These are phyloP conservation scores for Fusarium annulatum DNA, from an alignment of 2,329 filamentous ascomycete species.

Conservation along the genomic window DNA sequence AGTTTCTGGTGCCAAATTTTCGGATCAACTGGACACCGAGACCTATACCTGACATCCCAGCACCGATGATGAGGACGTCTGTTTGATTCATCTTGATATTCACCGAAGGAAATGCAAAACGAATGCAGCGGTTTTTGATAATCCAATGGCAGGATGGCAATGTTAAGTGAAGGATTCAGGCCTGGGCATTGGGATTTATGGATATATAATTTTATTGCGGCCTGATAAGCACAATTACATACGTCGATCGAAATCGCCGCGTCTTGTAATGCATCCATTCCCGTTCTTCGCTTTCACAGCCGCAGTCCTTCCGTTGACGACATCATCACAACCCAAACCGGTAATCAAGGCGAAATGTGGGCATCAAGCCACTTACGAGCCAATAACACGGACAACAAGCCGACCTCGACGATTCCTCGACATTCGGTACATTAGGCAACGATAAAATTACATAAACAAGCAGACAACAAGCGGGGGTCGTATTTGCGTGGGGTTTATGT, in stretches of 20 bases:
- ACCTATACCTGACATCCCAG: conserved; percentile 45
- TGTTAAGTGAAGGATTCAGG: fast-evolving
- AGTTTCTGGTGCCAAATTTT: conserved; percentile 30
- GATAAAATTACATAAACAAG: not conserved
- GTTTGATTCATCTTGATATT: not conserved
- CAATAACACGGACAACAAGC: not conserved
- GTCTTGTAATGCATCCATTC: not conserved
- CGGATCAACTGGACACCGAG: conserved; percentile 40
- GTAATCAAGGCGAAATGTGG: conserved; percentile 12
- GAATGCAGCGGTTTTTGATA: not conserved
- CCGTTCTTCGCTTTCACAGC: not conserved
- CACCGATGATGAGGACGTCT: conserved; percentile 45
- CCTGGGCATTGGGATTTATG: not conserved
- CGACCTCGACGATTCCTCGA: not conserved
- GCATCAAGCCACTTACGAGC: not conserved
- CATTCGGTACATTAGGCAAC: not conserved
- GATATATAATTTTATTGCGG: not conserved
- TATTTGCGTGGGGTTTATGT: not conserved
- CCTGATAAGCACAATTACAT: fast-evolving
- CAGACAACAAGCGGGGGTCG: conserved; percentile 2
- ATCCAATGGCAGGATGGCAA: fast-evolving
- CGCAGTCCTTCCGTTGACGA: not conserved
- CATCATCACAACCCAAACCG: not conserved
- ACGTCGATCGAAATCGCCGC: not conserved
- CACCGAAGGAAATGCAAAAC: fast-evolving